Percentiles rank a stretch among this genome's conserved stretches.
Evolutionary conservation across 1,284 basidiomycete species (phyloP).

Genomic region (Salmacisia buchloeana): DNA sequence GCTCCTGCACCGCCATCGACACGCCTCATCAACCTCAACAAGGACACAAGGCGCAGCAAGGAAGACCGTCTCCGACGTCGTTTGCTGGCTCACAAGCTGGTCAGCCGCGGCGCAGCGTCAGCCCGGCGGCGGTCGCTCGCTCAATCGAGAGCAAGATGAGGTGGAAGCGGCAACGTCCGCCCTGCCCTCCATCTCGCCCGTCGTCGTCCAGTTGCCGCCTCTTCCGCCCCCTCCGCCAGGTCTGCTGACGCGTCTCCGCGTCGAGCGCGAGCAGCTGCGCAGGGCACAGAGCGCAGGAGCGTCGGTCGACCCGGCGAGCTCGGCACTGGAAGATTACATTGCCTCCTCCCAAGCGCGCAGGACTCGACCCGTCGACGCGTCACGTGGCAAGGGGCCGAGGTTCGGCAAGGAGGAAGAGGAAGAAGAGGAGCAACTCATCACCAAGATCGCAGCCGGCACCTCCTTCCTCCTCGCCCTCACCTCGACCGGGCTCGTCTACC

Average conservation of each 20-base stretch:
- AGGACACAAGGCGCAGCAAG: neutral
- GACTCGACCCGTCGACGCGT: too few species aligned
- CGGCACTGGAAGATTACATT: neutral
- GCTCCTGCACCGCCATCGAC: conserved; percentile 12
- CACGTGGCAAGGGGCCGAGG: too few species aligned
- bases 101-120: neutral
- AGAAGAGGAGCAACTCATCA: conserved; percentile 8
- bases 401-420: too few species aligned
- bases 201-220: conserved; percentile 14
- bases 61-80: neutral
- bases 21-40: conserved; percentile 17
- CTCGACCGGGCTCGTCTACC: conserved; percentile 18
- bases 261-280: neutral
- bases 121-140: neutral
- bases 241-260: neutral
- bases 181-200: neutral
- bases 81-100: neutral
- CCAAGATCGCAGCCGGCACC: conserved; percentile 28
- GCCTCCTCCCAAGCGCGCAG: neutral
- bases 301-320: neutral
- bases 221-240: conserved; percentile 8
- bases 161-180: neutral
- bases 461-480: conserved; percentile 33
- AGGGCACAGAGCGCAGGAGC: neutral
- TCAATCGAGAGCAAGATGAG: neutral